Evolutionary conservation across 2,329 filamentous ascomycete genomes (phyloP).

Genomic region (Xylaria hypoxylon): DNA sequence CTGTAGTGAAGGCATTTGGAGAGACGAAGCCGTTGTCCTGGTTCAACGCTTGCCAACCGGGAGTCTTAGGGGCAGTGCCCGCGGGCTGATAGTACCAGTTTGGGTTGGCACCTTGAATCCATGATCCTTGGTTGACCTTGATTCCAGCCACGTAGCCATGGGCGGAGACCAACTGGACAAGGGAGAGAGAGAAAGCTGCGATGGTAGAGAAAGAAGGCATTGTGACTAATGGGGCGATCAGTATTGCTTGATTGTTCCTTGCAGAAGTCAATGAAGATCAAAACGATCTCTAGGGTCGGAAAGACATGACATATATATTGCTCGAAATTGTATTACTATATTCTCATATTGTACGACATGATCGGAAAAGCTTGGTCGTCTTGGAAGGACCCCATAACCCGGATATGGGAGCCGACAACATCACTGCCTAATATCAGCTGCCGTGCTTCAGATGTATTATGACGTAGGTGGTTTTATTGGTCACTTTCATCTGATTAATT

Average conservation of each 20-base stretch:
- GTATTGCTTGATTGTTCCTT: constrained; percentile 26
- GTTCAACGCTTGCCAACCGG: constrained; percentile 57
- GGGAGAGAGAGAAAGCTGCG: constrained; percentile 34
- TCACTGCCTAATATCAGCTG: constrained; percentile 13
- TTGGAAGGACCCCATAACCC: constrained; percentile 24
- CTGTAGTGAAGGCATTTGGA: constrained; percentile 53
- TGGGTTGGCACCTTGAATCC: constrained; percentile 41
- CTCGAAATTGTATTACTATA: background rate
- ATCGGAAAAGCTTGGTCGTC: constrained; percentile 25
- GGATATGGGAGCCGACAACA: constrained; percentile 17
- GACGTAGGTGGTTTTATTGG: constrained; percentile 16
- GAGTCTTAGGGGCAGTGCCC: constrained; percentile 37
- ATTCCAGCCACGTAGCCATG: constrained; percentile 45
- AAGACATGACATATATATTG: constrained; percentile 28
- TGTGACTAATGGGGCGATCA: constrained; percentile 1
- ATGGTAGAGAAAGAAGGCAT: constrained; percentile 38
- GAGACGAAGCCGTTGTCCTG: constrained; percentile 65
- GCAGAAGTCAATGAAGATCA: constrained; percentile 21
- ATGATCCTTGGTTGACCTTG: constrained; percentile 40
- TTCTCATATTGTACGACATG: constrained; percentile 18
- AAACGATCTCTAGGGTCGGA: constrained; percentile 15
- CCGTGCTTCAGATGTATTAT: constrained; percentile 22
- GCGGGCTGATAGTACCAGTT: constrained; percentile 45
- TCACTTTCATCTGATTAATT: background rate
- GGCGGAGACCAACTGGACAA: constrained; percentile 38